Percentiles rank a stretch among this genome's conserved stretches.
phyloP scores from a whole-genome alignment of 169 alveolate species.

The Eimeria sp. region DNA sequence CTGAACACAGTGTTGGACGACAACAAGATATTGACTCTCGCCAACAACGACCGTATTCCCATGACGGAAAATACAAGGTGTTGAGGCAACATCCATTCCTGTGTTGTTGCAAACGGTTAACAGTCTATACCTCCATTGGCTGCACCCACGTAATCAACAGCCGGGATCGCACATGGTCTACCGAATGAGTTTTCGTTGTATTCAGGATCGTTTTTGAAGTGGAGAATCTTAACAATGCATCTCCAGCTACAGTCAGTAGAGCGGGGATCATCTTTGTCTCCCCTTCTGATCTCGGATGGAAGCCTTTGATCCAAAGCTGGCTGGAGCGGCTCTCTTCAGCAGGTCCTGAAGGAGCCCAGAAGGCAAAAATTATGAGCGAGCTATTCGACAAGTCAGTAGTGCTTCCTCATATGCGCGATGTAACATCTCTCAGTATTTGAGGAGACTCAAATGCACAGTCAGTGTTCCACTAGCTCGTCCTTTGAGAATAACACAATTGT shows the following conservation, averaged over 20 bases:
- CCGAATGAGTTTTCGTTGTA: background rate
- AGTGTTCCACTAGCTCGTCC: background rate
- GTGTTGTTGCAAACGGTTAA: background rate
- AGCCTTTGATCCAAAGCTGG: conserved; percentile 96
- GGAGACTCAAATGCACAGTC: background rate
- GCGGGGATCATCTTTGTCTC: conserved; percentile 97
- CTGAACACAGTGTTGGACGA: conserved; percentile 98
- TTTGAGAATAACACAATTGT: background rate
- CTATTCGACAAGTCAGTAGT: conserved; percentile 89
- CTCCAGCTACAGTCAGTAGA: conserved; percentile 97
- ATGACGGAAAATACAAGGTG: conserved; percentile 95
- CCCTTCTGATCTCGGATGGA: conserved; percentile 96
- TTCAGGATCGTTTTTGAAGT: conserved; percentile 97
- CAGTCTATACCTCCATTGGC: background rate
- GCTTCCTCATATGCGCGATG: background rate
- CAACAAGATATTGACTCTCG: conserved; percentile 95
- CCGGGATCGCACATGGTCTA: background rate
- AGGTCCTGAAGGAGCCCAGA: conserved; percentile 89
- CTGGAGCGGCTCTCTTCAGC: conserved; percentile 86
- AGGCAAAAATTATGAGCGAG: conserved; percentile 88
- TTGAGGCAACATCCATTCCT: background rate
- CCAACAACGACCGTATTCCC: conserved; percentile 97
- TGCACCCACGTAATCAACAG: background rate
- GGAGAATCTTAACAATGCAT: conserved; percentile 95
- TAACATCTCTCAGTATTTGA: background rate